These are phyloP conservation scores for Phanerochaete carnosa DNA, from an alignment of 768 basidiomycete species.

Conservation along the genomic window DNA sequence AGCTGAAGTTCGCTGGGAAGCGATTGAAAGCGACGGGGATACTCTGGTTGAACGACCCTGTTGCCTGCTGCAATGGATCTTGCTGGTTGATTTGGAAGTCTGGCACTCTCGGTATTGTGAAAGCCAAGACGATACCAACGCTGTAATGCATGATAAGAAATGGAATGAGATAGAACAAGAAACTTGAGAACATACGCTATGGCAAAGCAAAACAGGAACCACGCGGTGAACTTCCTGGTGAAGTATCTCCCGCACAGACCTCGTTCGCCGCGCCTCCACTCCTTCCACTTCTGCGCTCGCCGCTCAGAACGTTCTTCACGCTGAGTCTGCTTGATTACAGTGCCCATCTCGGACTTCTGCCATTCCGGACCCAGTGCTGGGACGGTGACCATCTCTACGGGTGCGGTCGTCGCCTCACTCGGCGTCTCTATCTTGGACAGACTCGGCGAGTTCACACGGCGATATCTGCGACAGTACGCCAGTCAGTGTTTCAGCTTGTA, in stretches of 20 bases:
- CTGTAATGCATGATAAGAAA: slow-evolving; percentile 30
- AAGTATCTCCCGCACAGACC: slow-evolving; percentile 81
- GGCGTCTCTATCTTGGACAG: slow-evolving; percentile 37
- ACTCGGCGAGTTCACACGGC: slow-evolving; percentile 21
- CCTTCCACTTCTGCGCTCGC: slow-evolving; percentile 59
- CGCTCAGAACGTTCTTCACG: slow-evolving; percentile 54
- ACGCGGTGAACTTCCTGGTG: slow-evolving; percentile 69
- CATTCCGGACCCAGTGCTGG: slow-evolving; percentile 92
- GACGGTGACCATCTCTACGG: slow-evolving; percentile 88
- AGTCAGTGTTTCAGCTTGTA: not conserved
- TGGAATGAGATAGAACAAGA: slow-evolving; percentile 6
- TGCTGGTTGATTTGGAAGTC: slow-evolving; percentile 56
- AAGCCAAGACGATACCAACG: slow-evolving; percentile 65
- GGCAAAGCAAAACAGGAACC: slow-evolving; percentile 60
- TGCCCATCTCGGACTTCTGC: slow-evolving; percentile 72
- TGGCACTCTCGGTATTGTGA: slow-evolving; percentile 85
- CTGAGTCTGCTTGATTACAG: slow-evolving; percentile 71
- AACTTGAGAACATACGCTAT: slow-evolving; percentile 41
- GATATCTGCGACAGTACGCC: slow-evolving; percentile 15
- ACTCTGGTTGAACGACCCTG: slow-evolving; percentile 52
- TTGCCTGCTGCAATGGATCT: slow-evolving; percentile 57
- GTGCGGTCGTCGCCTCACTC: slow-evolving; percentile 31
- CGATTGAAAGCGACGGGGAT: slow-evolving; percentile 67
- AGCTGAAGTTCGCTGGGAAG: slow-evolving; percentile 85
- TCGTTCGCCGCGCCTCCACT: slow-evolving; percentile 75